These are phyloP conservation scores for Aspergillus costaricaensis DNA, from an alignment of 2,329 filamentous ascomycete species.

Conservation along the genomic window DNA sequence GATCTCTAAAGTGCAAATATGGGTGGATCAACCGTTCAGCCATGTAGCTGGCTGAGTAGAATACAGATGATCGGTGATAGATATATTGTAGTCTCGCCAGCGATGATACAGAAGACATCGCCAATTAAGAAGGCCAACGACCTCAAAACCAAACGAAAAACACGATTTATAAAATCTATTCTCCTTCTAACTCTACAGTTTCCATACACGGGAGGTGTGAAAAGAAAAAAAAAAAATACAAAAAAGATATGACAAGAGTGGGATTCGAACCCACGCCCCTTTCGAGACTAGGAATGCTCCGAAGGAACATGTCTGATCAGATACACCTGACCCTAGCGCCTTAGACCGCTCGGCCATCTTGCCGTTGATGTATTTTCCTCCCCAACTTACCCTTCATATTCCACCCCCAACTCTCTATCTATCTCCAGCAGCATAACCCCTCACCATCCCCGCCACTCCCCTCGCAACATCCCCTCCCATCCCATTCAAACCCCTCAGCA, in stretches of 20 bases:
- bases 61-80: no score
- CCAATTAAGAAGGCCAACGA: no score
- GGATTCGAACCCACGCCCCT: conserved; percentile 3
- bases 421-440: not conserved
- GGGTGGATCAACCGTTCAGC: no score
- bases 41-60: no score
- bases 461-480: not conserved
- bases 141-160: no score
- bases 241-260: conserved; percentile 2
- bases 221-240: not conserved
- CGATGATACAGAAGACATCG: no score
- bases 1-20: no score
- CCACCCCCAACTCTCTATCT: no score
- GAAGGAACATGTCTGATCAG: not conserved
- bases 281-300: conserved; percentile 1
- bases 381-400: not conserved
- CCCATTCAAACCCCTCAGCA: conserved; percentile 58
- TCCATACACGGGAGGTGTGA: no score
- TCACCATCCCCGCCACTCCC: conserved; percentile 17
- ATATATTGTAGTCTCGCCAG: no score
- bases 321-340: conserved; percentile 1
- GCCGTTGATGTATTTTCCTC: not conserved
- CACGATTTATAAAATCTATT: no score
- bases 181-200: no score
- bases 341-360: conserved; percentile 6